Evolutionary conservation across 306 rosid species (phyloP), one percentile per base, ranked within the genome.

Genomic region (Lathyrus aphaca): DNA sequence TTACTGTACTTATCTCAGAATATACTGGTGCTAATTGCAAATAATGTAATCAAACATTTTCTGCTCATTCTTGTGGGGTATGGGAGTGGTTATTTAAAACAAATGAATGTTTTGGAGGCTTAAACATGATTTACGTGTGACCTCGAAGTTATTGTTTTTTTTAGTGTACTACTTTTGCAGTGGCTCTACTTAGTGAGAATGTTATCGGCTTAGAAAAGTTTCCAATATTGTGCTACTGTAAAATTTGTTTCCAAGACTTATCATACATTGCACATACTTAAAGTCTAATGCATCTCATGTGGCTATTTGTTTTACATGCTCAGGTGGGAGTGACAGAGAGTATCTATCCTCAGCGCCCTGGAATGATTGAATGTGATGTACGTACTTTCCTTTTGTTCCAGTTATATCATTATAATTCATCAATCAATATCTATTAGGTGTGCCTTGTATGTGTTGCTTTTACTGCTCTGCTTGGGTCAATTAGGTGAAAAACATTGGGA

Each of bases 311-410:
- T 82, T 82, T 76, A 64, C 68, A 29, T 66, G 80, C 80, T 74
- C 89, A 94, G 89, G 74, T 86, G 81, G 91, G 91, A 75, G 72
- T 72, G 37, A 73, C 82, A 66, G 81, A 88, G 74, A 50, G 76
- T 53, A 49, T 82, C 69, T 85, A 90, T 81, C 97, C 98, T 65
- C 97, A 90, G 81, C 91, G 98, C 68, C 88, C 88, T 40, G 97
- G 98, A 66, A 92, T 87, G 79, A 74, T 81, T 30, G 98, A 94
- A 72, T 94, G 98, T 29, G 98, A 94, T 77, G 98, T 94, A 74
- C 56, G 90, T 32, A 40, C 30, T 27, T 77, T 13, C 51, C 56
- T 77, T 50, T 14, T 72, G 53, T 65, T 79, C 54, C 48, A 45
- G 57, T 64, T 12, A 12, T 67, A 53, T 55, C 38, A 56, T 50